Conservation (phyloP, 2,329 filamentous ascomycete species). For the Aureobasidium zeae region DNA sequence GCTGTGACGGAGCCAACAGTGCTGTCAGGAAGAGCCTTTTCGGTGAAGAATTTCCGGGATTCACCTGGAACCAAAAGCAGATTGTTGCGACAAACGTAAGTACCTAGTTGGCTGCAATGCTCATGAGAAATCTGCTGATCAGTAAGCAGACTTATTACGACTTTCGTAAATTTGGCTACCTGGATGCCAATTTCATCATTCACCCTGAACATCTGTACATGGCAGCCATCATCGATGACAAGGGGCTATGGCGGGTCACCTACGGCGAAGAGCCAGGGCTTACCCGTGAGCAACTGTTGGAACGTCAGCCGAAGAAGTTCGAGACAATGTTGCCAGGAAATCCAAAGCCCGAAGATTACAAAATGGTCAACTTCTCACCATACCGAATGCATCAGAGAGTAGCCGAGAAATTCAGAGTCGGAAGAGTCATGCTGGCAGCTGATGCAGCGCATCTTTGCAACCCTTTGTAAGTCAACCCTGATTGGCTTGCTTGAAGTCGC, state of each 20-base stretch:
- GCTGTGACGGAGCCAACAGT: conserved; percentile 21
- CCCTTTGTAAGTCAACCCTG: conserved; percentile 20
- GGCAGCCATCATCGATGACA: conserved; percentile 22
- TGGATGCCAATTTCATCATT: conserved; percentile 35
- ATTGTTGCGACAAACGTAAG: conserved; percentile 19
- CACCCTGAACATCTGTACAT: conserved; percentile 28
- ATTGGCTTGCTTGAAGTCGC: not conserved
- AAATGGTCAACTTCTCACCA: conserved; percentile 30
- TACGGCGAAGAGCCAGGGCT: conserved; percentile 31
- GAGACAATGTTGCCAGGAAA: conserved; percentile 22
- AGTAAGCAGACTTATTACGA: conserved; percentile 24
- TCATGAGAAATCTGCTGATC: not conserved
- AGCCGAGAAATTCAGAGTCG: conserved; percentile 27
- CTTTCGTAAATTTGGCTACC: conserved; percentile 31
- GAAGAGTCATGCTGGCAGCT: conserved; percentile 29
- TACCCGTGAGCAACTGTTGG: conserved; percentile 21
- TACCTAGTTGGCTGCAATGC: not conserved
- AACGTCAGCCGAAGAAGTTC: conserved; percentile 22
- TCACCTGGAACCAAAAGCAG: conserved; percentile 18
- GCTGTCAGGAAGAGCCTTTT: conserved; percentile 20
- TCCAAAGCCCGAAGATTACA: conserved; percentile 24
- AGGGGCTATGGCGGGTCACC: conserved; percentile 33
- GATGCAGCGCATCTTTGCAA: conserved; percentile 33
- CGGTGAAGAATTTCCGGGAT: conserved; percentile 23
- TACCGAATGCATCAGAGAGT: conserved; percentile 35